Percentiles rank a stretch among this genome's conserved stretches.
phyloP scores from a whole-genome alignment of 371 early-diverging fungal species.

The Choanephora cucurbitarum region DNA sequence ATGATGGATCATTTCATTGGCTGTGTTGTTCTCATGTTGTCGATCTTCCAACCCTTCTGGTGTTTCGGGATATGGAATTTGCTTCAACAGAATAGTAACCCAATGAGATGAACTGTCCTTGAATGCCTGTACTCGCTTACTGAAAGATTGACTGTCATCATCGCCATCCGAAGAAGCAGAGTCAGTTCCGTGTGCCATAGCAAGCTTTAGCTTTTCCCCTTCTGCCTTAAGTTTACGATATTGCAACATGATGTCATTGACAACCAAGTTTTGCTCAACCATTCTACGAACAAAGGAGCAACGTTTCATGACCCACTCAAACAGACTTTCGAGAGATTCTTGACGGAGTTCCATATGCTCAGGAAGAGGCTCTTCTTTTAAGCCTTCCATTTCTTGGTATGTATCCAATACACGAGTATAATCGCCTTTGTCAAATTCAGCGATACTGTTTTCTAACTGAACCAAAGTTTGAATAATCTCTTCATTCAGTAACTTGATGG shows the following conservation, averaged over 20 bases:
- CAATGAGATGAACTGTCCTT: constrained; percentile 40
- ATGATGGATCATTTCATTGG: constrained; percentile 18
- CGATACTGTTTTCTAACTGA: constrained; percentile 25
- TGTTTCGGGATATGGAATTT: constrained; percentile 33
- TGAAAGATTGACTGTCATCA: constrained; percentile 8
- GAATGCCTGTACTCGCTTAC: constrained; percentile 31
- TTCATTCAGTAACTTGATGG: constrained; percentile 19
- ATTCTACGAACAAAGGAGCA: constrained; percentile 29
- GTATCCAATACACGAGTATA: constrained; percentile 26
- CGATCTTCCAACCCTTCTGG: constrained; percentile 17
- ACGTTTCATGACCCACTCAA: constrained; percentile 27
- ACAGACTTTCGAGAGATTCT: constrained; percentile 28
- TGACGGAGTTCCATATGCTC: constrained; percentile 34
- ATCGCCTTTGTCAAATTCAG: constrained; percentile 32
- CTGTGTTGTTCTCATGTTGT: constrained; percentile 15
- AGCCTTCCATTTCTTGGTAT: constrained; percentile 39
- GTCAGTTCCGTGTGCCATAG: constrained; percentile 17
- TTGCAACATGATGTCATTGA: constrained; percentile 26
- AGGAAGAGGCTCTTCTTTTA: constrained; percentile 23
- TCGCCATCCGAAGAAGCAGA: constrained; percentile 3
- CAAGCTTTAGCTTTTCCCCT: constrained; percentile 38
- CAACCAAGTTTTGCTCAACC: constrained; percentile 38
- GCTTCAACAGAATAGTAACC: constrained; percentile 31
- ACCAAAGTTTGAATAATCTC: constrained; percentile 26
- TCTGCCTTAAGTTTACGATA: constrained; percentile 25